Conservation (phyloP, 345 rosid genomes). For the Eucalyptus lansdowneana region DNA sequence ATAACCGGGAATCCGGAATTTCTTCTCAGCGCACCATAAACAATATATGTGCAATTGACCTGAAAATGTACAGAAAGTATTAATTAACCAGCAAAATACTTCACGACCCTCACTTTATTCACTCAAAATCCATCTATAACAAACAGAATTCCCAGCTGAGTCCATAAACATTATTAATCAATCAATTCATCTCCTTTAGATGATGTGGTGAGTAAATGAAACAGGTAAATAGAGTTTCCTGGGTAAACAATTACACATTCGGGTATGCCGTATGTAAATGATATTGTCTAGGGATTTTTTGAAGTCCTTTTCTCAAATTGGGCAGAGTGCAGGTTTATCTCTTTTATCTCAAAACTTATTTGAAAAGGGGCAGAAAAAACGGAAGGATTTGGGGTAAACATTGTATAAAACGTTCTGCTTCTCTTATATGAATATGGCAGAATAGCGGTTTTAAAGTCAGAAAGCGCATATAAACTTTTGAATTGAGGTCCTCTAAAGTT, state of each 20-base stretch:
- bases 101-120: no score
- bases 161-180: not conserved
- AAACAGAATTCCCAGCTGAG: no score
- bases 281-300: no score
- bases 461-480: not conserved
- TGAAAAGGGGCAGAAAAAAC: not conserved
- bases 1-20: not conserved
- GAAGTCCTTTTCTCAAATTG: not conserved
- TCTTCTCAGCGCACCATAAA: not conserved
- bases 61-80: no score
- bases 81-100: no score
- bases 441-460: not conserved
- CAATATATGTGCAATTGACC: accelerated
- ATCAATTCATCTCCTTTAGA: not conserved
- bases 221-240: no score
- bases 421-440: not conserved
- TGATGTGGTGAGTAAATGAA: no score
- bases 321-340: not conserved
- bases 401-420: not conserved
- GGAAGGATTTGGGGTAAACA: not conserved
- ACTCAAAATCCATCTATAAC: no score
- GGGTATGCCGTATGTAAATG: not conserved
- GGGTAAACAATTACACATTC: not conserved
- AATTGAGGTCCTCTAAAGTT: no score
- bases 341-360: not conserved